Evolutionary conservation across 140 eudicot species (phyloP), one percentile per base, ranked within the genome.

Genomic region (Cichorium intybus): DNA sequence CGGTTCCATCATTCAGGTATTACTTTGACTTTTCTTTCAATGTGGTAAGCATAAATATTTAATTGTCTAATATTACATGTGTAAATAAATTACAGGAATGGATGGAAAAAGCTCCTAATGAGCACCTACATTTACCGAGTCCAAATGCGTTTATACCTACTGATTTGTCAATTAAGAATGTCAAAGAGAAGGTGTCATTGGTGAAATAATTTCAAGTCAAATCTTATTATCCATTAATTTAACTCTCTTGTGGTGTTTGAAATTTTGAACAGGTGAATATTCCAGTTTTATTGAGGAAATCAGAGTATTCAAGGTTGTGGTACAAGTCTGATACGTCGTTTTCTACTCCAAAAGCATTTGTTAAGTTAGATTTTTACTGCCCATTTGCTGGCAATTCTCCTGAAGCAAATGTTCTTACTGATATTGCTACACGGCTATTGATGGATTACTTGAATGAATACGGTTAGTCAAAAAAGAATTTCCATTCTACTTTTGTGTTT

Each of bases 381-480:
- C 99, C 97, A 9, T 76, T 72, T 69, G 70, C 83, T 81, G 85
- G 86, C 41, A 81, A 41, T 66, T 88, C 99, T 26, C 99, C 99
- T 69, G 99, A 88, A 81, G 78, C 96, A 28, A 82, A 55, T 69
- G 86, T 81, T 68, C 83, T 93, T 49, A 88, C 97, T 1, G 85
- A 88, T 54, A 85, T 93, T 56, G 85, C 88, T 73, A 84, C 95
- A n/a, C 86, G 88, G 28, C 69, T 93, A 74, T 64, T 93, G 79
- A 88, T 77, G 87, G 99, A 93, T 73, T 93, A 85, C 83, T 80
- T 93, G 62, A 93, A 93, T 80, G 99, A 93, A 81, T 93, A 85
- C 78, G 97, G 99, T 93, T 81, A 24, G 85, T 60, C 68, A 31
- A 27, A 7, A 24, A 69, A n/a, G 27, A 47, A 2, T 9, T 43